phyloP scores from a whole-genome alignment of 108 stramenopile genomes.

The Cyclotella kingstonii region DNA sequence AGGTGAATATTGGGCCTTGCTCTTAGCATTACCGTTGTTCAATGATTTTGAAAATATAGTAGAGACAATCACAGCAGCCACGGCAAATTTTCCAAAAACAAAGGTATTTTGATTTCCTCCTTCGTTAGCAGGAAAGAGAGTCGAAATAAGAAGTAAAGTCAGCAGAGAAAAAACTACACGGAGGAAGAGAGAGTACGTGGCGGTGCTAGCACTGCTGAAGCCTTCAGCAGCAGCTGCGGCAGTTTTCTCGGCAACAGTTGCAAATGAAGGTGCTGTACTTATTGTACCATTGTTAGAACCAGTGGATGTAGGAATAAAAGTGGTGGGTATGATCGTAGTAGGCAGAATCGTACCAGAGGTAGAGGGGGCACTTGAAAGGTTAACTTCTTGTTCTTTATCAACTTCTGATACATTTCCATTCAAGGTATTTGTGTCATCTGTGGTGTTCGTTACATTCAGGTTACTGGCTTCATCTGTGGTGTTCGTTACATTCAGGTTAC shows the following conservation, averaged over 20 bases:
- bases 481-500: background rate
- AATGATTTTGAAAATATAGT: conserved; percentile 1
- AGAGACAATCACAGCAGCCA: conserved; percentile 9
- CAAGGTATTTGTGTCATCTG: too few species aligned
- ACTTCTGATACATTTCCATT: too few species aligned
- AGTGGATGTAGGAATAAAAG: background rate
- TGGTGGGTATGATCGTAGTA: background rate
- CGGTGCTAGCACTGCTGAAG: background rate
- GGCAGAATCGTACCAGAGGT: too few species aligned
- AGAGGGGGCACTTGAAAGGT: too few species aligned
- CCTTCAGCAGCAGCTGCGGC: background rate
- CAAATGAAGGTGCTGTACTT: background rate
- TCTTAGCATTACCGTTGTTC: background rate
- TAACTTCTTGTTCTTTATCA: too few species aligned
- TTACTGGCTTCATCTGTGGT: background rate
- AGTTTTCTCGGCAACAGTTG: background rate
- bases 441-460: too few species aligned
- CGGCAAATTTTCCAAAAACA: conserved; percentile 5
- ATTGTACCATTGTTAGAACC: background rate
- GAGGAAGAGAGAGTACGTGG: background rate
- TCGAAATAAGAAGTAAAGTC: background rate
- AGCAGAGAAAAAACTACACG: background rate
- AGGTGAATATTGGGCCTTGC: background rate
- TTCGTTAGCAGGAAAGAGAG: conserved; percentile 1
- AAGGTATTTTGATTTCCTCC: background rate